Percentiles rank a stretch among this genome's conserved stretches.
Evolutionary conservation across 345 rosid genomes (phyloP).

Genomic region (Acer negundo): DNA sequence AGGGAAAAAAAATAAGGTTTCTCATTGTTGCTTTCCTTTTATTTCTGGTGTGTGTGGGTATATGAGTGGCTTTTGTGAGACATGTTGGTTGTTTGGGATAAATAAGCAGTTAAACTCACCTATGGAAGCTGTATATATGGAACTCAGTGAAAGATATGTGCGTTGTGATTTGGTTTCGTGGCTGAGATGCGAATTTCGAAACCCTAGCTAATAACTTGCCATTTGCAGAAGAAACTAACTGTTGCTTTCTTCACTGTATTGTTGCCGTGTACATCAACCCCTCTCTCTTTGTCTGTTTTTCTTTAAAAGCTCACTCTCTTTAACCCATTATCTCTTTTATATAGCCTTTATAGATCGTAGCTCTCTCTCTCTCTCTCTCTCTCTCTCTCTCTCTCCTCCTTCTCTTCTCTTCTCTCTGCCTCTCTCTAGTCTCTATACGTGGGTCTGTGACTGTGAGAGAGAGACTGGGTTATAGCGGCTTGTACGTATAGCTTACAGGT

Average conservation of each 20-base stretch:
- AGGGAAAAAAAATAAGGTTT: slow-evolving; percentile 14
- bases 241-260: slow-evolving; percentile 15
- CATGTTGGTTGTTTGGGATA: slow-evolving; percentile 54
- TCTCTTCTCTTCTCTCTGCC: neutral
- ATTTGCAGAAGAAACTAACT: slow-evolving; percentile 34
- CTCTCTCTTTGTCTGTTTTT: neutral
- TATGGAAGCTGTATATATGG: slow-evolving; percentile 18
- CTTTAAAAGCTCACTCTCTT: slow-evolving; percentile 14
- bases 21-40: neutral
- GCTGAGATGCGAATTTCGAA: slow-evolving; percentile 29
- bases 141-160: slow-evolving; percentile 11
- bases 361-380: slow-evolving; percentile 4
- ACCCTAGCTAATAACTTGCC: slow-evolving; percentile 39
- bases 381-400: neutral
- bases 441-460: slow-evolving; percentile 10
- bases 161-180: neutral
- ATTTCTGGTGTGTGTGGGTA: neutral
- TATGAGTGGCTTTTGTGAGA: slow-evolving; percentile 34
- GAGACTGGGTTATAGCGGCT: slow-evolving; percentile 28
- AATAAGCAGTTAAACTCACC: slow-evolving; percentile 31
- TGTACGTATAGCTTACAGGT: neutral
- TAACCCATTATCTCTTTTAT: slow-evolving; percentile 9
- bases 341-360: neutral
- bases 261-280: slow-evolving; percentile 21
- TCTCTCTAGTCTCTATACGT: slow-evolving; percentile 2